These are phyloP conservation scores for Arachnomyces sp. DNA, from an alignment of 2,329 filamentous ascomycete species.

Conservation along the genomic window DNA sequence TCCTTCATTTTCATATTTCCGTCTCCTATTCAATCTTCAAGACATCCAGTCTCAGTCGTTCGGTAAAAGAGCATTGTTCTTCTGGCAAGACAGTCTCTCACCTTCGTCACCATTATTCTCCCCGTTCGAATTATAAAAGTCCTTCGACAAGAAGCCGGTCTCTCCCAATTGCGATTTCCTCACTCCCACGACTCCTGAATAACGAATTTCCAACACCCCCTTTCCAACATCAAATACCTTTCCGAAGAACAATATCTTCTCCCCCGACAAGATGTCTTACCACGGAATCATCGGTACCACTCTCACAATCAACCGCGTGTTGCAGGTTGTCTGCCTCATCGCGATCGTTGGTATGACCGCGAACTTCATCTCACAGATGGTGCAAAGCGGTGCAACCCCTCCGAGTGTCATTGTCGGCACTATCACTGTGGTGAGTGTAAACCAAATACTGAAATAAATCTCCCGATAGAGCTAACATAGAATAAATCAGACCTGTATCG, in stretches of 20 bases:
- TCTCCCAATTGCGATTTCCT: too few relatives aligned
- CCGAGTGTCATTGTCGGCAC: slow-evolving; percentile 69
- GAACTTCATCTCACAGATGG: slow-evolving; percentile 74
- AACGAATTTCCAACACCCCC: too few relatives aligned
- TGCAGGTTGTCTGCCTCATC: slow-evolving; percentile 64
- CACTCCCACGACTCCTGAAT: too few relatives aligned
- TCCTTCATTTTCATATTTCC: background rate
- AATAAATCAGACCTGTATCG: slow-evolving; percentile 58
- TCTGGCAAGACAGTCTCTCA: too few relatives aligned
- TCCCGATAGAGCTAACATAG: slow-evolving; percentile 9
- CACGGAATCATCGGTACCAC: slow-evolving; percentile 69
- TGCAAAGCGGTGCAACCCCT: slow-evolving; percentile 54
- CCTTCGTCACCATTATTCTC: too few relatives aligned
- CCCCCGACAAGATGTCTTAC: slow-evolving; percentile 35
- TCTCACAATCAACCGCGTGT: slow-evolving; percentile 63
- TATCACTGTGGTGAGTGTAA: slow-evolving; percentile 62
- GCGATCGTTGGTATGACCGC: slow-evolving; percentile 70
- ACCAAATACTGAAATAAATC: background rate
- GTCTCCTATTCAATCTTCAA: background rate
- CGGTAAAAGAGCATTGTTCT: slow-evolving; percentile 4
- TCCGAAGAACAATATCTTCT: too few relatives aligned
- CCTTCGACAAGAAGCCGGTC: too few relatives aligned
- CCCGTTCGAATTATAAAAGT: too few relatives aligned
- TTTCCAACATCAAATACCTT: background rate
- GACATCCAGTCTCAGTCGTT: background rate